Evolutionary conservation across 371 early-diverging fungal species (phyloP), one percentile per base, ranked within the genome.

Genomic region (Zancudomyces culisetae): DNA sequence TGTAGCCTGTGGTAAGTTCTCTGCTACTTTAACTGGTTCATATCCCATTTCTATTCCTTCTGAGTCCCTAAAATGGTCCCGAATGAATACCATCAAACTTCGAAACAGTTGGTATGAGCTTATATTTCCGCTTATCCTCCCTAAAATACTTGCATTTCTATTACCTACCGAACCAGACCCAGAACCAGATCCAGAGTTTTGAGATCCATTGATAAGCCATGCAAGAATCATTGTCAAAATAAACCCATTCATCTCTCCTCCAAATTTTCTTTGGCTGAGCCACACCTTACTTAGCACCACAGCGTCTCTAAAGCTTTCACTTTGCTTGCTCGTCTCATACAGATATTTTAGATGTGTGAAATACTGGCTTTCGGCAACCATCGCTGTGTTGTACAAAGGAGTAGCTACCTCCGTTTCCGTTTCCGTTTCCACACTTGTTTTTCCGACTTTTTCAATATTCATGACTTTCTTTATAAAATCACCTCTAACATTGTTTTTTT

Each of bases 371-470:
- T 94, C 96, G 55, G 71, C 66, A 45, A 88, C 69, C 15, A 96
- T 55, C 2, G 84, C 74, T 0, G 87, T 72, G 62, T 94, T 96
- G 74, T 95, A 95, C 43, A 76, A 83, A 24, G 96, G 92, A 22
- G 96, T 96, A 1, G 92, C 63, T 0, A 71, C 69, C 24, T 51
- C 15, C 60, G 56, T 27, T 29, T 27, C 13, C 27, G 59, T 61
- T 10, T 66, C 64, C 8, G 49, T 52, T 0, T 49, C 51, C 0
- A 55, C 53, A 13, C 50, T 50, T 6, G 47, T 56, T 2, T 55
- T 57, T 23, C 13, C 27, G 20, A 35, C 55, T 43, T 3, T 22
- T 41, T 43, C 54, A 18, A 55, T 2, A 8, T 24, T 49, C 12
- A 22, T 13, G 2, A 8, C 27, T 39, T 39, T 22, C 19, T 29